Conservation (phyloP, 192 early-diverging fungal genomes). For the Coemansia sp. region DNA sequence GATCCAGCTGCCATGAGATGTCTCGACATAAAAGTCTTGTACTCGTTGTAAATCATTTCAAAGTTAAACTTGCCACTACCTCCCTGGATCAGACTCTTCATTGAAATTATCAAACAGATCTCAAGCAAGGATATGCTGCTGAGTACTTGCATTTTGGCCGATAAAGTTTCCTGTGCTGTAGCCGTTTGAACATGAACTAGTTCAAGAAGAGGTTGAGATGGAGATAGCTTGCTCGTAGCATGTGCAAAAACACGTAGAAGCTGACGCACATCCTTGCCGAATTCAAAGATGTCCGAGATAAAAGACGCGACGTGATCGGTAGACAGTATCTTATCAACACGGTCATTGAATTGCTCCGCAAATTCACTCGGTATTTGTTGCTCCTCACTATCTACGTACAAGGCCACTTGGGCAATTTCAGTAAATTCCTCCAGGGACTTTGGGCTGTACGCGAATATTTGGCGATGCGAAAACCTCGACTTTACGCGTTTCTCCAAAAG, state of each 20-base stretch:
- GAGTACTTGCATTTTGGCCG: slow-evolving; percentile 35
- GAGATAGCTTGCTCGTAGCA: slow-evolving; percentile 12
- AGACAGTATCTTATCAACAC: slow-evolving; percentile 20
- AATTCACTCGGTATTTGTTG: slow-evolving; percentile 15
- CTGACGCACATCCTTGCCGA: slow-evolving; percentile 38
- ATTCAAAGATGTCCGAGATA: slow-evolving; percentile 20
- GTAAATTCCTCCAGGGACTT: slow-evolving; percentile 56
- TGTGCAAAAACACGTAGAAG: slow-evolving; percentile 16
- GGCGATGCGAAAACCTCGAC: slow-evolving; percentile 87
- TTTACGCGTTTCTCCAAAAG: slow-evolving; percentile 93
- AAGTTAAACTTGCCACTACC: slow-evolving; percentile 80
- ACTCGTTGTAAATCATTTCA: slow-evolving; percentile 93
- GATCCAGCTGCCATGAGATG: slow-evolving; percentile 43
- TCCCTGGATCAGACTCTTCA: slow-evolving; percentile 65
- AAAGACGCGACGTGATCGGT: slow-evolving; percentile 6
- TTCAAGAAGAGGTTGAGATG: not conserved
- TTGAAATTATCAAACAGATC: slow-evolving; percentile 72
- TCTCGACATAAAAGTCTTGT: slow-evolving; percentile 75
- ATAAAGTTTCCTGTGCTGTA: slow-evolving; percentile 8
- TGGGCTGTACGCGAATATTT: slow-evolving; percentile 66
- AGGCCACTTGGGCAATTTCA: slow-evolving; percentile 52
- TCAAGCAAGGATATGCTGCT: slow-evolving; percentile 72
- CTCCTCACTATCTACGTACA: slow-evolving; percentile 29
- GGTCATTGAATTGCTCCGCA: slow-evolving; percentile 49
- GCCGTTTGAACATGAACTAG: slow-evolving; percentile 33